Conservation (phyloP, 2,329 filamentous ascomycete genomes). For the Dendrostoma leiphaemia region DNA sequence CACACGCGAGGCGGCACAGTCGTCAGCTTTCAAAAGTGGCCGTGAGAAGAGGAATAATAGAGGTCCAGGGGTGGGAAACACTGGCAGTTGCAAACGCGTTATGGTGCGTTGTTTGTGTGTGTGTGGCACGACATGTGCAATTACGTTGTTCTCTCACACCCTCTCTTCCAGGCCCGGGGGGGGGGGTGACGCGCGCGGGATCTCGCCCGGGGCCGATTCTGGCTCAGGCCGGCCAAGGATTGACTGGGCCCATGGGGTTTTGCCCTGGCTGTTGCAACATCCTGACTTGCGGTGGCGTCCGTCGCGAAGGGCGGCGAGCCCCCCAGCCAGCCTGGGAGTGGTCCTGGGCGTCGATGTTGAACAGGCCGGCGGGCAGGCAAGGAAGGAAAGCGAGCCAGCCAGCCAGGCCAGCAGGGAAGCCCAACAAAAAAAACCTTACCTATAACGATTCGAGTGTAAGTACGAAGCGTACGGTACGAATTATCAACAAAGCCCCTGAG, state of each 20-base stretch:
- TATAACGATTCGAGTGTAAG: not conserved
- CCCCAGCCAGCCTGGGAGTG: not conserved
- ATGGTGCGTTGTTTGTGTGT: too few relatives aligned
- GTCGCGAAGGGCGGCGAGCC: constrained; percentile 1
- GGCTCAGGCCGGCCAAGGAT: not conserved
- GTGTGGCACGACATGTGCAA: constrained; percentile 3
- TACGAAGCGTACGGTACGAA: too few relatives aligned
- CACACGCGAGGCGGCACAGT: too few relatives aligned
- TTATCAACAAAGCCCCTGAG: too few relatives aligned
- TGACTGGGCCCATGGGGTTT: not conserved
- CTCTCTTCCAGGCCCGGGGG: not conserved
- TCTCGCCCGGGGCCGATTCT: not conserved
- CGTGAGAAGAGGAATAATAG: too few relatives aligned
- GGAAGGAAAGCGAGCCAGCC: not conserved
- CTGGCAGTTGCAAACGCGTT: constrained; percentile 1
- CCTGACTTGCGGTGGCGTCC: not conserved
- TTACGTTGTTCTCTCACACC: not conserved
- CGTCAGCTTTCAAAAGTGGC: not conserved
- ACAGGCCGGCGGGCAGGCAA: too few relatives aligned
- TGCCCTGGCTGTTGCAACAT: not conserved
- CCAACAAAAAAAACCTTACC: too few relatives aligned
- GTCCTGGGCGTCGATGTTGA: too few relatives aligned
- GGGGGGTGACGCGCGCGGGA: not conserved
- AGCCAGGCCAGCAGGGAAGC: not conserved
- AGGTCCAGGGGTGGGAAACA: not conserved